Conservation (phyloP, 495 filamentous ascomycete genomes). For the Daldinia concentrica region DNA sequence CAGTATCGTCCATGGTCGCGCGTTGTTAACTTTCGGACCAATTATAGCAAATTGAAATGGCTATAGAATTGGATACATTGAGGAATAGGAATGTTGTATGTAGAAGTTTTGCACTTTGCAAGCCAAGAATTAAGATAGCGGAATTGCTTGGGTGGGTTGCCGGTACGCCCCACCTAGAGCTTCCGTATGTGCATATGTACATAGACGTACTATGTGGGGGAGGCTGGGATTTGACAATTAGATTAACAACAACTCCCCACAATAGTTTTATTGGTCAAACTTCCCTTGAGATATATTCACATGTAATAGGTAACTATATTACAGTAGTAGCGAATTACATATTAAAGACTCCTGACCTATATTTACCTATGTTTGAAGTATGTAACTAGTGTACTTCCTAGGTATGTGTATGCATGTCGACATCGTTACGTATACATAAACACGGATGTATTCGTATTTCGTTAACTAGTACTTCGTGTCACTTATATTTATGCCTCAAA, state of each 20-base stretch:
- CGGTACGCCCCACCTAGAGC: conserved; percentile 32
- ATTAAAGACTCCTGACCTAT: no score
- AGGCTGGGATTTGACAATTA: conserved; percentile 27
- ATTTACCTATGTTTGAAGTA: no score
- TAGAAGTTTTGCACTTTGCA: conserved; percentile 30
- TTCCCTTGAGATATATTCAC: not conserved
- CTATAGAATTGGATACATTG: not conserved
- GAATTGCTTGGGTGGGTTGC: no score
- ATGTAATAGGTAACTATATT: not conserved
- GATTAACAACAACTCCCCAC: not conserved
- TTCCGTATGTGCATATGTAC: conserved; percentile 9
- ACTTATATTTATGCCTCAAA: not conserved
- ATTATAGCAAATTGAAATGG: not conserved
- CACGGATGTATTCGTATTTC: not conserved
- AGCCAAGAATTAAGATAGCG: conserved; percentile 19
- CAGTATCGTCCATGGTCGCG: conserved; percentile 30
- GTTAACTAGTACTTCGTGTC: not conserved
- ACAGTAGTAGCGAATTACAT: not conserved
- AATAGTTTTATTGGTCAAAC: not conserved
- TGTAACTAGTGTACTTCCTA: no score
- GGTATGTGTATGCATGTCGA: no score
- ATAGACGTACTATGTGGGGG: conserved; percentile 19
- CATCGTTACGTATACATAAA: no score
- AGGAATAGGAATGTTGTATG: conserved; percentile 6
- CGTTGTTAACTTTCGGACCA: not conserved